Conservation (phyloP, 805 yeast genomes). For the Hanseniaspora hatyaiensis region DNA sequence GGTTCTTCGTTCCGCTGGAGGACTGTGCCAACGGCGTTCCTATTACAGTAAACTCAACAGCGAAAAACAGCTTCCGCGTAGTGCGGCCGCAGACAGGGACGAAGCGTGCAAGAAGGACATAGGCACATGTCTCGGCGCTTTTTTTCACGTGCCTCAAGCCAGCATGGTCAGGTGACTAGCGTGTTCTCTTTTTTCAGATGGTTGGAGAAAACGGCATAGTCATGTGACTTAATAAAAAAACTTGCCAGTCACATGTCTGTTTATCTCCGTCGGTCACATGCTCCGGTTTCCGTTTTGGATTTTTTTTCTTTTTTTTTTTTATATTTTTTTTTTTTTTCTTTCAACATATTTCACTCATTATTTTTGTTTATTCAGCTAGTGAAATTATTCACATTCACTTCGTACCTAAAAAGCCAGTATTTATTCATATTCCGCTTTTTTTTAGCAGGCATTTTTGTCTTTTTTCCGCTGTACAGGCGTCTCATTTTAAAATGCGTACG, state of each 20-base stretch:
- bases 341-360: background rate
- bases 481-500: background rate
- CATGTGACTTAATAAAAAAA: background rate
- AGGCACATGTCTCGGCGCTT: background rate
- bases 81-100: background rate
- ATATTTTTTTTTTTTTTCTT: background rate
- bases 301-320: background rate
- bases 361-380: background rate
- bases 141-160: no score
- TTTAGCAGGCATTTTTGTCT: no score
- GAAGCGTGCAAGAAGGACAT: background rate
- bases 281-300: no score
- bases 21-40: background rate
- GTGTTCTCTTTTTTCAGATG: no score
- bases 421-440: no score
- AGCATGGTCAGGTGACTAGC: no score
- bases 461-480: background rate
- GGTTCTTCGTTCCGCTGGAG: background rate
- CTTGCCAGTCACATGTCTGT: background rate
- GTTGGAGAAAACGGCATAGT: no score
- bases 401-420: no score
- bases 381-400: no score
- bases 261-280: no score
- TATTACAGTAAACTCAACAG: background rate
- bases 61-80: background rate